A percentile compares a stretch with the other conserved stretches of the same genome.
phyloP scores from a whole-genome alignment of 805 yeast genomes.

The Saccharomycopsis fermentans region DNA sequence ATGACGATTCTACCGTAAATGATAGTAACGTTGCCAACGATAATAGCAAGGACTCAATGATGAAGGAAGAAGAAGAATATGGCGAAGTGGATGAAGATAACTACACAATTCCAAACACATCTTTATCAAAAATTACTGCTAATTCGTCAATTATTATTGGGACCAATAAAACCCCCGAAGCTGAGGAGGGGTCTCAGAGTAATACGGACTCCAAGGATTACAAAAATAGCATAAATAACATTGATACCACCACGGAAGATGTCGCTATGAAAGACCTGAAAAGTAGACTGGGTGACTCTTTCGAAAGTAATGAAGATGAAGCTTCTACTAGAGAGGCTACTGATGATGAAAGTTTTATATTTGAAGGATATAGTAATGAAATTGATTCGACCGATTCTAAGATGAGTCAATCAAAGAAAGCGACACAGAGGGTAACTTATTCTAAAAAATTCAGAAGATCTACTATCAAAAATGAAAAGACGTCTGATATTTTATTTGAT shows the following conservation, averaged over 20 bases:
- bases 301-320: not conserved
- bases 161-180: not conserved
- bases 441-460: not conserved
- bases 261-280: not conserved
- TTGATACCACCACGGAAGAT: not conserved
- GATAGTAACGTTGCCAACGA: not conserved
- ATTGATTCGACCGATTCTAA: not conserved
- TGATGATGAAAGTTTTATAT: not conserved
- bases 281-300: not conserved
- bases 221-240: not conserved
- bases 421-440: not conserved
- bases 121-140: slow-evolving; percentile 8
- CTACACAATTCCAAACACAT: slow-evolving; percentile 13
- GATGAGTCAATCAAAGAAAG: not conserved
- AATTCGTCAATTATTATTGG: slow-evolving; percentile 1
- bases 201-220: too few relatives aligned
- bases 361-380: not conserved
- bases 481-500: not conserved
- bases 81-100: slow-evolving; percentile 16
- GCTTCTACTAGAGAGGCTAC: not conserved
- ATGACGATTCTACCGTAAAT: not conserved
- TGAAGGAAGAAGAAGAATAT: slow-evolving; percentile 9
- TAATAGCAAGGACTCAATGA: slow-evolving; percentile 8
- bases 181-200: too few relatives aligned
- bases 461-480: not conserved